Evolutionary conservation across 257 asterid species (phyloP).

Genomic region (Verbascum thapsus): DNA sequence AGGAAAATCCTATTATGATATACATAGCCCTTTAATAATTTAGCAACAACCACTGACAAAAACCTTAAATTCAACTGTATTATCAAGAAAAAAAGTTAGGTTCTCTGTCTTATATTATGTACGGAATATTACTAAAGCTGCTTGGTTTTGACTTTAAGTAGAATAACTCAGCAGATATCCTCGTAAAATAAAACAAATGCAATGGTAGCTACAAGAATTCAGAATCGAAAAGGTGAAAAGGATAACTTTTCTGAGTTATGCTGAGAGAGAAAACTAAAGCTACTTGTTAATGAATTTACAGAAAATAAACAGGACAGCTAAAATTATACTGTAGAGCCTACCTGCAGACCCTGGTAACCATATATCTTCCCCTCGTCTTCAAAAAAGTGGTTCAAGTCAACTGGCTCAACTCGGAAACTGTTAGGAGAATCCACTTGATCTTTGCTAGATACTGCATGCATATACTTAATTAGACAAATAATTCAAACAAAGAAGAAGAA

Average conservation of each 20-base stretch:
- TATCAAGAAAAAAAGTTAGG: not conserved
- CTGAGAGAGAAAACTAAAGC: slow-evolving; percentile 4
- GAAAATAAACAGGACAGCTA: not conserved
- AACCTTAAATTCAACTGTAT: not conserved
- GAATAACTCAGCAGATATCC: too few relatives aligned
- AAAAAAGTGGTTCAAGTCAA: slow-evolving; percentile 74
- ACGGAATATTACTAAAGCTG: too few relatives aligned
- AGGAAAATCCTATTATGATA: not conserved
- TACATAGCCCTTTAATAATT: not conserved
- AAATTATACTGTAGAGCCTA: slow-evolving; percentile 28
- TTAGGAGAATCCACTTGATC: slow-evolving; percentile 73
- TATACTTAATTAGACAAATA: slow-evolving; percentile 1
- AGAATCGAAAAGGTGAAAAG: not conserved
- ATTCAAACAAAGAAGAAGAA: not conserved
- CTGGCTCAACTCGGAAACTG: slow-evolving; percentile 62
- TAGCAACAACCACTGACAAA: not conserved
- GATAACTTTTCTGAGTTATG: too few relatives aligned
- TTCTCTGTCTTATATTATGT: too few relatives aligned
- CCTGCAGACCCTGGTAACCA: slow-evolving; percentile 86
- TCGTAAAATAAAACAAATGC: not conserved
- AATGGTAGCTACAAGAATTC: not conserved
- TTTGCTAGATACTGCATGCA: slow-evolving; percentile 57
- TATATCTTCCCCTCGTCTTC: slow-evolving; percentile 81
- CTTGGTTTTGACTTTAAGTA: too few relatives aligned
- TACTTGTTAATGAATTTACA: not conserved